Percentiles rank a stretch among this genome's conserved stretches.
Conservation (phyloP, 345 rosid genomes). For the Streptanthus diversifolius region DNA sequence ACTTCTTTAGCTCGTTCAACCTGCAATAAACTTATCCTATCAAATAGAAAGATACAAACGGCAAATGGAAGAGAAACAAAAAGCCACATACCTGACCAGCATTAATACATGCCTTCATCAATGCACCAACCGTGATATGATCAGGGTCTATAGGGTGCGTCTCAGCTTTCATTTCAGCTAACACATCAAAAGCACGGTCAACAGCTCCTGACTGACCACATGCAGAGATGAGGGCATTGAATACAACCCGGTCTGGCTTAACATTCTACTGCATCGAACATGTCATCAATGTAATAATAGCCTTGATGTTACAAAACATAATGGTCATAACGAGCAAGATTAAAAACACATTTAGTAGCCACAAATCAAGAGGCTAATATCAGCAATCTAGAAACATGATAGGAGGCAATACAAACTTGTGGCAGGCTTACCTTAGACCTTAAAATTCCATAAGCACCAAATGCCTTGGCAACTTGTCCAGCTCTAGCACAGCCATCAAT, state of each 20-base stretch:
- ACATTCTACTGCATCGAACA: conserved; percentile 88
- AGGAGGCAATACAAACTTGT: conserved; percentile 17
- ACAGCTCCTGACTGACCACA: conserved; percentile 97
- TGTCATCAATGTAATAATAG: conserved; percentile 41
- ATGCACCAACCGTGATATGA: conserved; percentile 82
- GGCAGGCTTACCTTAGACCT: conserved; percentile 76
- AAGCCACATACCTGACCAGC: conserved; percentile 69
- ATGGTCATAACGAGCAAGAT: conserved; percentile 12
- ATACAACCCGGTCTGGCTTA: conserved; percentile 97
- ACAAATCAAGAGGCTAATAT: neutral
- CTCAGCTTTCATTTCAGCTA: conserved; percentile 90
- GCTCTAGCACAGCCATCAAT: conserved; percentile 97
- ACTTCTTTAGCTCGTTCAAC: conserved; percentile 78
- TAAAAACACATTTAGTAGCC: conserved; percentile 8
- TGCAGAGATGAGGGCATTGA: conserved; percentile 95
- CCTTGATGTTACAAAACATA: conserved; percentile 21
- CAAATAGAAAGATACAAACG: neutral
- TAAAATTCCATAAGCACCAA: conserved; percentile 97
- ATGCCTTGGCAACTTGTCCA: conserved; percentile 96
- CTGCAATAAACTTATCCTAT: conserved; percentile 41
- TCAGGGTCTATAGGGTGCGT: conserved; percentile 92
- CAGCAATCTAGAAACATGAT: neutral
- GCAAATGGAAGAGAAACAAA: conserved; percentile 12
- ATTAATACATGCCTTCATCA: conserved; percentile 82
- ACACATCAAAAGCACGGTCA: conserved; percentile 95